Conservation (phyloP, 2,329 filamentous ascomycete genomes). For the Trichoderma koningiopsis region DNA sequence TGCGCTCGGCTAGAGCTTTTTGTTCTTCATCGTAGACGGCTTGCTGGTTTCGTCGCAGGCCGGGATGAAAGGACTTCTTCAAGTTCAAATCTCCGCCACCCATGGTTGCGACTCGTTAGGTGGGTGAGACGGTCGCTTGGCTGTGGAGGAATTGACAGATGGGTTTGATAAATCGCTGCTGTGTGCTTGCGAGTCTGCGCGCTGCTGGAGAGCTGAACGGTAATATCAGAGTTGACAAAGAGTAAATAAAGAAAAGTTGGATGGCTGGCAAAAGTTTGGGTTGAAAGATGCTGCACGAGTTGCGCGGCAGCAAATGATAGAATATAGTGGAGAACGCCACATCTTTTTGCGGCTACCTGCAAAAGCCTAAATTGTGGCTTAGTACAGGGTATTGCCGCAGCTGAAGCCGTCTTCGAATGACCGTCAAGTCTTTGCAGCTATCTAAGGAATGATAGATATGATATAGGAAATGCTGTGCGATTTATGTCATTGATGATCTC, state of each 20-base stretch:
- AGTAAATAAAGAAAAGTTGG: neutral
- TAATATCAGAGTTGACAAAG: neutral
- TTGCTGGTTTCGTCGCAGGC: conserved; percentile 85
- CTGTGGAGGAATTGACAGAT: neutral
- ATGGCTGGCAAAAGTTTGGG: neutral
- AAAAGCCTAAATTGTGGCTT: neutral
- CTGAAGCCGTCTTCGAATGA: neutral
- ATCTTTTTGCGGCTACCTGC: neutral
- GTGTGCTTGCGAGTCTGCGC: neutral
- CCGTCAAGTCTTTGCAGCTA: neutral
- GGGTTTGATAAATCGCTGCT: neutral
- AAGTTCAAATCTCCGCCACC: conserved; percentile 93
- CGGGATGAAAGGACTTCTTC: conserved; percentile 94
- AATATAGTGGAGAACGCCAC: conserved; percentile 1
- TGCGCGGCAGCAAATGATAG: neutral
- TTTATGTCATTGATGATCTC: neutral
- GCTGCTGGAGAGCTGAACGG: neutral
- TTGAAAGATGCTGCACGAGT: neutral
- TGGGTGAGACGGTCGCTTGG: no score
- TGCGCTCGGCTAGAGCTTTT: conserved; percentile 90
- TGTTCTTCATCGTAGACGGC: conserved; percentile 90
- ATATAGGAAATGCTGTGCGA: neutral
- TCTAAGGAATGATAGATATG: neutral
- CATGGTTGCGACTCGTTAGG: conserved; percentile 59
- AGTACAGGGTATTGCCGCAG: neutral